Conservation (phyloP, 768 basidiomycete genomes). For the Collybiopsis luxurians region DNA sequence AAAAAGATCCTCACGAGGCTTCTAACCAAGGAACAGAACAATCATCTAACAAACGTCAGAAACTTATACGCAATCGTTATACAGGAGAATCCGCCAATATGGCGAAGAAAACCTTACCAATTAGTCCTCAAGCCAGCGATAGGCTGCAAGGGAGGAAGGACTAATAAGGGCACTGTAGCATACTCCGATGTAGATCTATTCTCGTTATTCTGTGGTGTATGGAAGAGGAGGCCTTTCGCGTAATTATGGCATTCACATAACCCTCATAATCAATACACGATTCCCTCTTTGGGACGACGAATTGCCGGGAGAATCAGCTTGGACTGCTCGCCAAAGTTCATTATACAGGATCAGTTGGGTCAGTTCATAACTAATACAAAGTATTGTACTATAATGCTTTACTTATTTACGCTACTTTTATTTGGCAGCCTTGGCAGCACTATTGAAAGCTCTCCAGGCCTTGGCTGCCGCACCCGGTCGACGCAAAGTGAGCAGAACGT, state of each 20-base stretch:
- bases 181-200: slow-evolving; percentile 11
- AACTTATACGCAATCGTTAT: slow-evolving; percentile 7
- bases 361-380: too few species aligned
- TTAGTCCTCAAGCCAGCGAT: slow-evolving; percentile 60
- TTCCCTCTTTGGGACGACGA: too few species aligned
- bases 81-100: slow-evolving; percentile 2
- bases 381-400: too few species aligned
- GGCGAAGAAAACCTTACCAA: slow-evolving; percentile 17
- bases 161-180: slow-evolving; percentile 23
- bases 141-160: slow-evolving; percentile 59
- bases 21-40: slow-evolving; percentile 18
- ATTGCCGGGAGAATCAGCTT: too few species aligned
- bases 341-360: too few species aligned
- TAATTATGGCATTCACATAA: too few species aligned
- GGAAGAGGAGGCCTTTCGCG: too few species aligned
- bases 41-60: slow-evolving; percentile 3
- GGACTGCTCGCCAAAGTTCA: too few species aligned
- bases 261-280: too few species aligned
- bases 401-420: not conserved
- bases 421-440: not conserved
- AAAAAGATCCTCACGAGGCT: slow-evolving; percentile 48
- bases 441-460: slow-evolving; percentile 42
- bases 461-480: slow-evolving; percentile 65
- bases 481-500: slow-evolving; percentile 68
- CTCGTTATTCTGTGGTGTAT: not conserved